Evolutionary conservation across 768 basidiomycete species (phyloP).

Genomic region (Phylloporus rhodoxanthus): DNA sequence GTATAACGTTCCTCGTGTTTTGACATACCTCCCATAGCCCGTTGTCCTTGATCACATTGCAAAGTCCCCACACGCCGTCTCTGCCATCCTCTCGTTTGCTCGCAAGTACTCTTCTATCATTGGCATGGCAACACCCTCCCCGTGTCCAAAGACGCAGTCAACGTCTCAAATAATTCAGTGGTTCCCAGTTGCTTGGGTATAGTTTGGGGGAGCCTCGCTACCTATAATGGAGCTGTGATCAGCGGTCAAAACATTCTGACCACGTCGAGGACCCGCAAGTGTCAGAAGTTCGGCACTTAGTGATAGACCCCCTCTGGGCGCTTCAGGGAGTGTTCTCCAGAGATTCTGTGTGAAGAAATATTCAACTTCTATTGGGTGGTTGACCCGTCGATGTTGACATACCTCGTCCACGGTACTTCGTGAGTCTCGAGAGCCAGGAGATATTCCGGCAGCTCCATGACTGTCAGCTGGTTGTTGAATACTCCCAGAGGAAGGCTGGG

Average conservation of each 20-base stretch:
- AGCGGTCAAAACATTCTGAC: not conserved
- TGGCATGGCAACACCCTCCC: conserved; percentile 83
- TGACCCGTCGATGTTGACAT: not conserved
- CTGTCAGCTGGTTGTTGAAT: conserved; percentile 5
- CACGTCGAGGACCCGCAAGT: conserved; percentile 1
- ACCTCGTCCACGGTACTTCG: conserved; percentile 18
- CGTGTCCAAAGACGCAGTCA: conserved; percentile 34
- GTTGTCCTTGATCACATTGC: conserved; percentile 79
- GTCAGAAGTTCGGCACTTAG: conserved; percentile 15
- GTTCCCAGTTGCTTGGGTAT: conserved; percentile 14
- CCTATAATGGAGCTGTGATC: conserved; percentile 10
- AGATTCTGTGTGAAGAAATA: not conserved
- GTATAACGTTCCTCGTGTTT: conserved; percentile 29
- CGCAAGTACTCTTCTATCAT: conserved; percentile 49
- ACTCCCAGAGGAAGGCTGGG: conserved; percentile 1
- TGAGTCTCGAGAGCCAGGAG: conserved; percentile 10
- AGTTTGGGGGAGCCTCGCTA: conserved; percentile 20
- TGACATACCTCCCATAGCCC: conserved; percentile 35
- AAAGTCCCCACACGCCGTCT: conserved; percentile 50
- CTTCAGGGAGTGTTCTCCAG: conserved; percentile 20
- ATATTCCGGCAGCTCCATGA: not conserved
- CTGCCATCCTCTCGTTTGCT: conserved; percentile 64
- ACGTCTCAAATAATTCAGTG: conserved; percentile 37
- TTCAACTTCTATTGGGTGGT: not conserved
- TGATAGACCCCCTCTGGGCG: conserved; percentile 15